Evolutionary conservation across 768 basidiomycete genomes (phyloP), one percentile per base, ranked within the genome.

Genomic region (Tephrocybe sp.): DNA sequence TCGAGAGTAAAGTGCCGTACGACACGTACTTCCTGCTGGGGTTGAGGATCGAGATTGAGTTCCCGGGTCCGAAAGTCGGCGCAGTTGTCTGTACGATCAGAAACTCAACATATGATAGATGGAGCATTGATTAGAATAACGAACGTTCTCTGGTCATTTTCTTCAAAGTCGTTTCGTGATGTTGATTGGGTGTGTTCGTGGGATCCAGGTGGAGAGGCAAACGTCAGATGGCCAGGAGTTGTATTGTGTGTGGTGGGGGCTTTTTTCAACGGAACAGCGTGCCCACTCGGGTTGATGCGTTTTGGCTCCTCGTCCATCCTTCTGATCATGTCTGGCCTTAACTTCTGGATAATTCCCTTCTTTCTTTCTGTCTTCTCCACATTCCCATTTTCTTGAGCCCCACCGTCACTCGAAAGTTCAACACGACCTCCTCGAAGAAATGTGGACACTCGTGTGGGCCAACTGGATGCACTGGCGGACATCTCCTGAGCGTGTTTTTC

Each of bases 251-350:
- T 36, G 38, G 59, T 54, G 57, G 56, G 28, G 38, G 59, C n/a
- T 37, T 51, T 57, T 51, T 49, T 62, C 31, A 62, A 41, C 3
- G 66, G 66, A 2, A 64, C 59, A 7, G 72, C 75, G 51, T 76
- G 81, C 5, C 89, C 89, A 56, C 80, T 90, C 3, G 89, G 89
- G 60, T 90, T 78, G 21, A 92, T 73, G 1, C 78, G 80, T 60
- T 80, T 82, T 5, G 86, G 87, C 1, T 81, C 77, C 39, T 76
- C 78, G 49, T 88, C 80, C 73, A 87, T 76, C 42, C 89, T 74
- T 25, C 82, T 78, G 48, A 93, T 91, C 89, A 92, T 91, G 47
- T 89, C 83, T 21, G 86, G 72, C 40, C 78, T 69, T 5, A 92
- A 49, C 40, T 68, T 76, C 19, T 65, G 69, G 28, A 66, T 63